phyloP scores from a whole-genome alignment of 202 grass and related monocot genomes.

The Dendrocalamus latiflorus region DNA sequence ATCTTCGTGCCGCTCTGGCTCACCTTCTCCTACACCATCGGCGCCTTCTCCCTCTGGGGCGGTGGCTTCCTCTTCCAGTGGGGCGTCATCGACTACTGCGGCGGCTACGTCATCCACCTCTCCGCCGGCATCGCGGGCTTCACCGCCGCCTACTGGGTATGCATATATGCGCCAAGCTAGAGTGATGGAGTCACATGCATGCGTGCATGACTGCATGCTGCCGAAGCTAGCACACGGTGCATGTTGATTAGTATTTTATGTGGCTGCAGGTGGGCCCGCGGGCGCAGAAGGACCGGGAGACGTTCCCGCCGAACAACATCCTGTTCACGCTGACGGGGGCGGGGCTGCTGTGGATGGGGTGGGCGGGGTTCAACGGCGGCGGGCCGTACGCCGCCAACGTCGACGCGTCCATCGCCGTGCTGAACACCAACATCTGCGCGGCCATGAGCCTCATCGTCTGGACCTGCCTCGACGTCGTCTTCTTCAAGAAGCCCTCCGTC shows the following conservation, averaged over 20 bases:
- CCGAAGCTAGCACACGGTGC: too few species aligned
- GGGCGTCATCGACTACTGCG: slow-evolving; percentile 51
- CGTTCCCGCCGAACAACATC: slow-evolving; percentile 49
- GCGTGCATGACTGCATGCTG: too few species aligned
- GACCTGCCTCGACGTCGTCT: slow-evolving; percentile 45
- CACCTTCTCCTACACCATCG: slow-evolving; percentile 51
- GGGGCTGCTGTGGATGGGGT: too few species aligned
- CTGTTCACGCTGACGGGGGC: too few species aligned
- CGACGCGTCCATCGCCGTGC: too few species aligned
- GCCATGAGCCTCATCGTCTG: slow-evolving; percentile 46
- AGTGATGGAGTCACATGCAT: too few species aligned
- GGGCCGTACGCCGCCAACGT: too few species aligned
- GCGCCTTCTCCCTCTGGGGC: slow-evolving; percentile 46
- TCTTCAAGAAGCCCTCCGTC: slow-evolving; percentile 50
- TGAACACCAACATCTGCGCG: slow-evolving; percentile 43
- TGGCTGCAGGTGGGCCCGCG: slow-evolving; percentile 29
- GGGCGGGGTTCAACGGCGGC: too few species aligned
- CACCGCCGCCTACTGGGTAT: slow-evolving; percentile 45
- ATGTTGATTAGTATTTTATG: background rate
- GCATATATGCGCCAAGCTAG: too few species aligned
- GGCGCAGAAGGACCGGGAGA: slow-evolving; percentile 26
- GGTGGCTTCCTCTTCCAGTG: slow-evolving; percentile 44
- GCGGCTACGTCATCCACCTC: slow-evolving; percentile 49
- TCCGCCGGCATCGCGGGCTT: slow-evolving; percentile 35
- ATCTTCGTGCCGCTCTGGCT: slow-evolving; percentile 51